Percentiles rank a stretch among this genome's conserved stretches.
Conservation (phyloP, 2,329 filamentous ascomycete genomes). For the Neophaeococcomyces aloes region DNA sequence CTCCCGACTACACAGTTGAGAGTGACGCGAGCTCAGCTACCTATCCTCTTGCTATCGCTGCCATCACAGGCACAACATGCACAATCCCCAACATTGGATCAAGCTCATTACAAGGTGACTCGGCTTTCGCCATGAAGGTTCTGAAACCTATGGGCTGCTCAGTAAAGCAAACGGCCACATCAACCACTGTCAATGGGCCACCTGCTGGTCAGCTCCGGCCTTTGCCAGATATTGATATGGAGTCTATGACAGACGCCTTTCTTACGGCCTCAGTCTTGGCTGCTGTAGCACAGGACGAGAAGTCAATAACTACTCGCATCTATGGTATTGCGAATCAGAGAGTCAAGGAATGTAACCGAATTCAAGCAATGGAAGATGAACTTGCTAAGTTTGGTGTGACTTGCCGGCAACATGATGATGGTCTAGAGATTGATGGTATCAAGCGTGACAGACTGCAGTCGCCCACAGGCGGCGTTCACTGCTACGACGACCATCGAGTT, state of each 20-base stretch:
- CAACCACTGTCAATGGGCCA: slow-evolving; percentile 92
- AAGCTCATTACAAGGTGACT: slow-evolving; percentile 84
- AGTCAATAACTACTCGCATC: slow-evolving; percentile 62
- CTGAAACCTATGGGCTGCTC: slow-evolving; percentile 85
- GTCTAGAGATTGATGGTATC: slow-evolving; percentile 59
- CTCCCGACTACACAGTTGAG: slow-evolving; percentile 77
- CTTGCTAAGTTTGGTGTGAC: slow-evolving; percentile 84
- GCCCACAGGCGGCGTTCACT: slow-evolving; percentile 63
- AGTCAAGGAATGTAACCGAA: slow-evolving; percentile 96
- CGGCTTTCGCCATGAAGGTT: slow-evolving; percentile 83
- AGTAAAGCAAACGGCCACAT: slow-evolving; percentile 71
- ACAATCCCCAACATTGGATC: slow-evolving; percentile 95
- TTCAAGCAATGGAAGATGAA: slow-evolving; percentile 88
- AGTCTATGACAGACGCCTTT: slow-evolving; percentile 98
- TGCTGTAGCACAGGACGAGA: slow-evolving; percentile 64
- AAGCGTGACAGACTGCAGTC: slow-evolving; percentile 42
- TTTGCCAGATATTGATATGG: slow-evolving; percentile 84
- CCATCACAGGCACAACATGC: slow-evolving; percentile 90
- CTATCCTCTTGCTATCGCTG: slow-evolving; percentile 86
- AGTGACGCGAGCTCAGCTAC: slow-evolving; percentile 97
- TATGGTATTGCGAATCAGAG: slow-evolving; percentile 94
- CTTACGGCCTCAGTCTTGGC: slow-evolving; percentile 87
- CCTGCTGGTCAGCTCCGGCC: slow-evolving; percentile 60
- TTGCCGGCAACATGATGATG: slow-evolving; percentile 83
- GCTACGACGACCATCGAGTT: slow-evolving; percentile 94